phyloP scores from a whole-genome alignment of 2,329 filamentous ascomycete species.

The Penicillium sp. region DNA sequence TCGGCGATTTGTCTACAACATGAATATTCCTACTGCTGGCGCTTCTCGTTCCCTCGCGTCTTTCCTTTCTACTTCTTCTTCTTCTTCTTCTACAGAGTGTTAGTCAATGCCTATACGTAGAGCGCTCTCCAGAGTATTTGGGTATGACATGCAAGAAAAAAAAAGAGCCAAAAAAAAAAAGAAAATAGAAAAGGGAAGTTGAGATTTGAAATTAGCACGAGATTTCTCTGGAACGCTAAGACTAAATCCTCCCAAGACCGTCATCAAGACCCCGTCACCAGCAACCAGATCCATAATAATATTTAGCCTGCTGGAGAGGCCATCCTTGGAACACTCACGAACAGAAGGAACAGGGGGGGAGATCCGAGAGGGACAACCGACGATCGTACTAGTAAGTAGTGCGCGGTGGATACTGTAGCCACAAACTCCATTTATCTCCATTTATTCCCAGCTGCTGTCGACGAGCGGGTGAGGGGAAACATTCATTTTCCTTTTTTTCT shows the following conservation, averaged over 20 bases:
- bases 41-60: background rate
- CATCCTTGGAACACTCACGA: background rate
- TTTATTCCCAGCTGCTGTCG: background rate
- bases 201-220: conserved; percentile 10
- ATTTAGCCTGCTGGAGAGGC: background rate
- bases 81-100: background rate
- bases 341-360: conserved; percentile 12
- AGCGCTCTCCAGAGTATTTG: background rate
- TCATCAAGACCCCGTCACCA: background rate
- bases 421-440: conserved; percentile 23
- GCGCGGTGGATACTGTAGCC: conserved; percentile 27
- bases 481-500: background rate
- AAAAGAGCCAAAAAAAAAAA: background rate
- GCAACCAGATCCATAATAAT: background rate
- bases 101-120: background rate
- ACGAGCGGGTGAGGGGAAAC: background rate
- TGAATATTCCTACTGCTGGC: background rate
- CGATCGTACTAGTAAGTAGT: conserved; percentile 22
- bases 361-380: conserved; percentile 19
- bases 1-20: background rate
- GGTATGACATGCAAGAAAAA: background rate
- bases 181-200: background rate
- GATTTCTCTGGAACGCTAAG: background rate
- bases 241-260: background rate
- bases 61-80: background rate